Percentiles rank a stretch among this genome's conserved stretches.
Conservation (phyloP, 306 rosid genomes). For the Cucurbita maxima region DNA sequence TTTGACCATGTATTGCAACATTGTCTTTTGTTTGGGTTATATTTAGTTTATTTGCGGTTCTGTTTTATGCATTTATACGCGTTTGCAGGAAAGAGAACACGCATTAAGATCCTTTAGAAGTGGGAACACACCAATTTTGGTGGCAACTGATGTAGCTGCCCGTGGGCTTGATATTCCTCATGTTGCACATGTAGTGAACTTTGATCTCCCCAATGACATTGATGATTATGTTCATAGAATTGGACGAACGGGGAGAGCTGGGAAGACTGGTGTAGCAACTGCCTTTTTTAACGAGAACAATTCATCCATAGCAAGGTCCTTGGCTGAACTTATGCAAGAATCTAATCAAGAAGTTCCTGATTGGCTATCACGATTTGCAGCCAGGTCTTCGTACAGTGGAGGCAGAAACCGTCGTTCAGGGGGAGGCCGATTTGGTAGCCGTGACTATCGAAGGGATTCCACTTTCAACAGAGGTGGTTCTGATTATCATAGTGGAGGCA, state of each 20-base stretch:
- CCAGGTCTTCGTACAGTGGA: constrained; percentile 46
- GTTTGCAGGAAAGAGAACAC: constrained; percentile 65
- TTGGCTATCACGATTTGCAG: constrained; percentile 66
- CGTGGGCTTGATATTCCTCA: constrained; percentile 91
- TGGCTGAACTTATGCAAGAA: constrained; percentile 72
- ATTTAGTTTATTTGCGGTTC: not conserved
- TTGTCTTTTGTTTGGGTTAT: not conserved
- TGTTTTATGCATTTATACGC: constrained; percentile 2
- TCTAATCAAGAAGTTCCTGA: constrained; percentile 76
- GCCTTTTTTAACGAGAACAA: constrained; percentile 82
- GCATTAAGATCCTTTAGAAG: constrained; percentile 75
- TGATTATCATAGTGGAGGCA: constrained; percentile 32
- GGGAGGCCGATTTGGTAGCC: constrained; percentile 69
- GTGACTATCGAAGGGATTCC: constrained; percentile 54
- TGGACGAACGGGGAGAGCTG: constrained; percentile 90
- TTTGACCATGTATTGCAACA: not conserved
- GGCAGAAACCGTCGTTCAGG: constrained; percentile 77
- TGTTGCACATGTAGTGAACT: constrained; percentile 81
- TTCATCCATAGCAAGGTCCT: constrained; percentile 48
- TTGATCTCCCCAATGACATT: constrained; percentile 85
- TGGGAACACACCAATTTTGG: constrained; percentile 78
- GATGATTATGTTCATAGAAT: constrained; percentile 90
- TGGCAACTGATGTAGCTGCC: constrained; percentile 91
- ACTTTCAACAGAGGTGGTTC: constrained; percentile 35
- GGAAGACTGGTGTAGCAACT: constrained; percentile 75